A percentile compares a stretch with the other conserved stretches of the same genome.
Evolutionary conservation across 1,284 basidiomycete species (phyloP).

Genomic region (Trametes polyzona): DNA sequence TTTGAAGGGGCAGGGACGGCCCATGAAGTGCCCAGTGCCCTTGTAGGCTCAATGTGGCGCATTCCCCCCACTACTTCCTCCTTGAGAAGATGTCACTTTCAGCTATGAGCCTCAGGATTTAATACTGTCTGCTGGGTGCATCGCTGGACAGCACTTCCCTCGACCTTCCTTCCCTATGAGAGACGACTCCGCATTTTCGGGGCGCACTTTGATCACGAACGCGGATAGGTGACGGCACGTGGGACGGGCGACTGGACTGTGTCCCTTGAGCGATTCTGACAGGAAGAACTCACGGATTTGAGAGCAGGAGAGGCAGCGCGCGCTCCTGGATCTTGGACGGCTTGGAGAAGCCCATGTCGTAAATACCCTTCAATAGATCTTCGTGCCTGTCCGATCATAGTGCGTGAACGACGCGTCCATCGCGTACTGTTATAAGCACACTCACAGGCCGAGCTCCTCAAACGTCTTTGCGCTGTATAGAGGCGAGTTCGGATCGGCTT

Average conservation of each 20-base stretch:
- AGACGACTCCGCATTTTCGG: too few relatives aligned
- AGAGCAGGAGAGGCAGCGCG: constrained; percentile 89
- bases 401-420: constrained; percentile 7
- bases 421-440: constrained; percentile 15
- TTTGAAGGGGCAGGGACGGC: too few relatives aligned
- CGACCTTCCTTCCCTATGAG: neutral
- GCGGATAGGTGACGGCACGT: too few relatives aligned
- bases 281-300: constrained; percentile 72
- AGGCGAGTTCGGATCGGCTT: constrained; percentile 95
- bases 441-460: constrained; percentile 91
- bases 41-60: too few relatives aligned
- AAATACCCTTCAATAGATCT: constrained; percentile 95
- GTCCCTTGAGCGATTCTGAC: neutral
- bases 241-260: too few relatives aligned
- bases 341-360: constrained; percentile 95
- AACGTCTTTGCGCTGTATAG: constrained; percentile 94
- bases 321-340: constrained; percentile 99
- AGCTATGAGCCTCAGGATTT: too few relatives aligned
- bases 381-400: constrained; percentile 58
- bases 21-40: too few relatives aligned
- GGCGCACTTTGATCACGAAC: too few relatives aligned
- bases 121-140: too few relatives aligned
- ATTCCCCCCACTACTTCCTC: too few relatives aligned
- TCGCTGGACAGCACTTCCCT: too few relatives aligned
- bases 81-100: too few relatives aligned